These are phyloP conservation scores for Chrysanthemum makinoi DNA, from an alignment of 129 eudicot genomes.

Conservation along the genomic window DNA sequence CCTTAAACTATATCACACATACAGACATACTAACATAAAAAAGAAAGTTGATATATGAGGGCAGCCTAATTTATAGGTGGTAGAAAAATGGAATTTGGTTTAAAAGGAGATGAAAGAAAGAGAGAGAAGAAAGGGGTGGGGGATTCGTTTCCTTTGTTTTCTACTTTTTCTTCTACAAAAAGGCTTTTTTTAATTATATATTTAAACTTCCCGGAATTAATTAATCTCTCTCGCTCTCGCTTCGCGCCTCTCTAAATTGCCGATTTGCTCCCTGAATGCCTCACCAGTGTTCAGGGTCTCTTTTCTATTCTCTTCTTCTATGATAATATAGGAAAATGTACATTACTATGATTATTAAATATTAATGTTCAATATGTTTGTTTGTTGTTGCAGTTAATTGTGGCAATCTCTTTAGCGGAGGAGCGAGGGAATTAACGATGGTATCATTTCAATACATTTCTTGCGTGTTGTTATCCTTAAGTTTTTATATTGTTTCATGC, in stretches of 20 bases:
- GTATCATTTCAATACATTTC: constrained; percentile 17
- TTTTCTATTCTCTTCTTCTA: not conserved
- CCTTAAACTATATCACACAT: not conserved
- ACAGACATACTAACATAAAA: not conserved
- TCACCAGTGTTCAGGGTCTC: constrained; percentile 93
- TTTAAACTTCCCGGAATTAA: constrained; percentile 33
- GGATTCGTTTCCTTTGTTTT: constrained; percentile 20
- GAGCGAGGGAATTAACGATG: constrained; percentile 75
- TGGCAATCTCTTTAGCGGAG: constrained; percentile 63
- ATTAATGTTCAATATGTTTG: constrained; percentile 13
- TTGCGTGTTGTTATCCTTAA: too few relatives aligned
- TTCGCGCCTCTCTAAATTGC: constrained; percentile 64
- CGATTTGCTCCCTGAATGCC: constrained; percentile 89
- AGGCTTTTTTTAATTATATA: constrained; percentile 16
- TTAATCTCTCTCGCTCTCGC: constrained; percentile 43
- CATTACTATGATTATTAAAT: not conserved
- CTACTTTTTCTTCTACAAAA: constrained; percentile 22
- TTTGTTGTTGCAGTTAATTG: constrained; percentile 53
- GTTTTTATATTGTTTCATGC: too few relatives aligned
- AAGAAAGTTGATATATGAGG: not conserved
- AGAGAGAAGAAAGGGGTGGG: constrained; percentile 27
- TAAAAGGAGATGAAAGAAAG: constrained; percentile 25
- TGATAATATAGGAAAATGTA: not conserved
- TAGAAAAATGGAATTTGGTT: not conserved
- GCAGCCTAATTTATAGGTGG: constrained; percentile 26